These are phyloP conservation scores for Apiospora saccharicola DNA, from an alignment of 2,329 filamentous ascomycete genomes.

Conservation along the genomic window DNA sequence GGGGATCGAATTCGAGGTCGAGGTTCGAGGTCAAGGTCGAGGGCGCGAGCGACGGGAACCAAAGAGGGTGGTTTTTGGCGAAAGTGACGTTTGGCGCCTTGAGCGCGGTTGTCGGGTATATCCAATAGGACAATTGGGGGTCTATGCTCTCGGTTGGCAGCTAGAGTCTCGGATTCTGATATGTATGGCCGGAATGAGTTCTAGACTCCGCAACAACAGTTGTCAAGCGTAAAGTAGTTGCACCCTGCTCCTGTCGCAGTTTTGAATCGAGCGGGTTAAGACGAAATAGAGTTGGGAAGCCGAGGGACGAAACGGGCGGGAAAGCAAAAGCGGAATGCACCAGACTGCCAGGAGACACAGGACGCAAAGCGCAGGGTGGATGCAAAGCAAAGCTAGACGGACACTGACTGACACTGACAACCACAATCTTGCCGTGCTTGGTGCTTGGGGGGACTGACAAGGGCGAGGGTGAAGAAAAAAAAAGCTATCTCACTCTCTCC, in stretches of 20 bases:
- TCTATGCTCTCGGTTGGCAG: constrained; percentile 22
- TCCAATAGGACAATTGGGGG: constrained; percentile 1
- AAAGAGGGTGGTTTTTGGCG: not conserved
- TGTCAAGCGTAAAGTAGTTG: constrained; percentile 6
- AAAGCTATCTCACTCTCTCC: constrained; percentile 10
- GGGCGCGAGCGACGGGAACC: not conserved
- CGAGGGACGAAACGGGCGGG: constrained; percentile 17
- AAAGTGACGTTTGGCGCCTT: constrained; percentile 21
- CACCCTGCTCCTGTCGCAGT: constrained; percentile 8
- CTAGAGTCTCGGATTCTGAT: constrained; percentile 18
- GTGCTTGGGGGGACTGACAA: constrained; percentile 22
- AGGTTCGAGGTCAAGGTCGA: not conserved
- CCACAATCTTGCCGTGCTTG: constrained; percentile 1
- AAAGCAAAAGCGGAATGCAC: constrained; percentile 14
- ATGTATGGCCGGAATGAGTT: constrained; percentile 15
- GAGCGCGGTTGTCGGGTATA: constrained; percentile 19
- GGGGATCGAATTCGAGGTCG: not conserved
- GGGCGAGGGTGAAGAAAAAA: constrained; percentile 24
- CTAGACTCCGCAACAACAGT: constrained; percentile 22
- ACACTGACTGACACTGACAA: not conserved
- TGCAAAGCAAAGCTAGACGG: not conserved
- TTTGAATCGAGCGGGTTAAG: not conserved
- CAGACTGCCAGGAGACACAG: not conserved
- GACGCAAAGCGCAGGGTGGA: not conserved
- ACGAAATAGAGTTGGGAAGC: constrained; percentile 18